A percentile compares a stretch with the other conserved stretches of the same genome.
Evolutionary conservation across 805 yeast genomes (phyloP).

Genomic region (Hanseniaspora jakobsenii): DNA sequence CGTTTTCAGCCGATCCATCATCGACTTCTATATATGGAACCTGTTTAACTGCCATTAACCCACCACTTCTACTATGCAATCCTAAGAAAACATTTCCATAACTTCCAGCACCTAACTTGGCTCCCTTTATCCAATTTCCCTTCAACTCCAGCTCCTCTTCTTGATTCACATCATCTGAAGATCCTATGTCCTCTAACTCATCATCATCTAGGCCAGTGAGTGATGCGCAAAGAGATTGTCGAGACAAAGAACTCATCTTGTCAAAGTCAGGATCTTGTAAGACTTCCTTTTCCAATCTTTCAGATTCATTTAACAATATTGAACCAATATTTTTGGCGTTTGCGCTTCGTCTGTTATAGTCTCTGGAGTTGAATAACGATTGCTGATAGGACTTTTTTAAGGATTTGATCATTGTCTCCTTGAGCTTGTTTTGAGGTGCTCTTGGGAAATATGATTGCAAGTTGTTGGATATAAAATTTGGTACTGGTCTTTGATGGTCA

Average conservation of each 20-base stretch:
- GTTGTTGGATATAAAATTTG: slow-evolving; percentile 80
- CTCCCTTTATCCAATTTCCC: slow-evolving; percentile 82
- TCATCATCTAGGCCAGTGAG: slow-evolving; percentile 18
- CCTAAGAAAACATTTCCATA: slow-evolving; percentile 91
- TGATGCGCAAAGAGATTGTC: slow-evolving; percentile 16
- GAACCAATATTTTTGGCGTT: slow-evolving; percentile 47
- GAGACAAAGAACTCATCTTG: slow-evolving; percentile 7
- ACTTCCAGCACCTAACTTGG: slow-evolving; percentile 86
- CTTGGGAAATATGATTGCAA: slow-evolving; percentile 86
- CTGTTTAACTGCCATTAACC: slow-evolving; percentile 93
- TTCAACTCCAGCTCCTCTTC: slow-evolving; percentile 41
- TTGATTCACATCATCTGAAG: slow-evolving; percentile 26
- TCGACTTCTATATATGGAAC: slow-evolving; percentile 48
- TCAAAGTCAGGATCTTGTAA: slow-evolving; percentile 25
- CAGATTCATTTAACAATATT: slow-evolving; percentile 43
- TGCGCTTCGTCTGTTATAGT: slow-evolving; percentile 18
- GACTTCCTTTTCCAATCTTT: slow-evolving; percentile 42
- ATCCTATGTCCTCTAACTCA: slow-evolving; percentile 25
- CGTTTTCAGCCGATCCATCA: slow-evolving; percentile 13
- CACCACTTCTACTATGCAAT: slow-evolving; percentile 84
- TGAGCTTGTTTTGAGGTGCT: slow-evolving; percentile 56
- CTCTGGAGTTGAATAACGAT: slow-evolving; percentile 29
- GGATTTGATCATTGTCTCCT: slow-evolving; percentile 72
- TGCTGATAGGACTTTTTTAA: slow-evolving; percentile 60
- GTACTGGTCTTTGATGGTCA: slow-evolving; percentile 84